phyloP scores from a whole-genome alignment of 2,329 filamentous ascomycete species.

The Beauveria sp. region DNA sequence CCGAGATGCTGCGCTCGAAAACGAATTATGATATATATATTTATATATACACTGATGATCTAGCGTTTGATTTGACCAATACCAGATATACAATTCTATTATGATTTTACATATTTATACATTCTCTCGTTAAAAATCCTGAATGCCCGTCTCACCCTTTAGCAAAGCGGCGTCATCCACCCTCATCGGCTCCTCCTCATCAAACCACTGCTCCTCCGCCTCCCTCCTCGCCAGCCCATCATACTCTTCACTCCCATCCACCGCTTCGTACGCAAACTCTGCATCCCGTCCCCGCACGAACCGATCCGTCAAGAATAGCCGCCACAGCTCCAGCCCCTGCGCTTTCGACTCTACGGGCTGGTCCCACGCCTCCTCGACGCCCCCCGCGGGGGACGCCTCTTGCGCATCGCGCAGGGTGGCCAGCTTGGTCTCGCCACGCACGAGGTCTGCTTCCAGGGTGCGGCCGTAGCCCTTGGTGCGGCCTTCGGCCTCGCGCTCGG shows the following conservation, averaged over 20 bases:
- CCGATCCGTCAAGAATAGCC: constrained; percentile 60
- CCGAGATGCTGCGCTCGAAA: no score
- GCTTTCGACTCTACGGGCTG: constrained; percentile 38
- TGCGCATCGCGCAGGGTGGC: constrained; percentile 28
- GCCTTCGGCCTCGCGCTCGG: constrained; percentile 67
- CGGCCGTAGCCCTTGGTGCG: constrained; percentile 70
- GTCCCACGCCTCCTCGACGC: constrained; percentile 21
- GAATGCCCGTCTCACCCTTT: constrained; percentile 60
- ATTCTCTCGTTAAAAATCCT: constrained; percentile 52
- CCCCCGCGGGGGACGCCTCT: constrained; percentile 26
- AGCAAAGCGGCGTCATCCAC: constrained; percentile 26
- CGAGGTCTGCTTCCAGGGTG: constrained; percentile 67
- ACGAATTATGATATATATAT: constrained; percentile 13
- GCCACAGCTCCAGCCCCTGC: constrained; percentile 63
- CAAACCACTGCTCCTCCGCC: constrained; percentile 69
- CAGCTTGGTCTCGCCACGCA: constrained; percentile 71
- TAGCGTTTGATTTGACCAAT: constrained; percentile 1
- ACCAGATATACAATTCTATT: neutral
- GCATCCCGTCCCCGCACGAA: constrained; percentile 69
- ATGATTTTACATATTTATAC: neutral
- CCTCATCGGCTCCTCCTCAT: constrained; percentile 63
- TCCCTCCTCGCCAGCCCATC: constrained; percentile 57
- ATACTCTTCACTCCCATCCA: constrained; percentile 66
- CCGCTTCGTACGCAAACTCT: constrained; percentile 67
- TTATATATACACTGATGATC: neutral